Evolutionary conservation across 352 stramenopile species (phyloP), one percentile per base, ranked within the genome.

Genomic region (Globisporangium okanoganense): DNA sequence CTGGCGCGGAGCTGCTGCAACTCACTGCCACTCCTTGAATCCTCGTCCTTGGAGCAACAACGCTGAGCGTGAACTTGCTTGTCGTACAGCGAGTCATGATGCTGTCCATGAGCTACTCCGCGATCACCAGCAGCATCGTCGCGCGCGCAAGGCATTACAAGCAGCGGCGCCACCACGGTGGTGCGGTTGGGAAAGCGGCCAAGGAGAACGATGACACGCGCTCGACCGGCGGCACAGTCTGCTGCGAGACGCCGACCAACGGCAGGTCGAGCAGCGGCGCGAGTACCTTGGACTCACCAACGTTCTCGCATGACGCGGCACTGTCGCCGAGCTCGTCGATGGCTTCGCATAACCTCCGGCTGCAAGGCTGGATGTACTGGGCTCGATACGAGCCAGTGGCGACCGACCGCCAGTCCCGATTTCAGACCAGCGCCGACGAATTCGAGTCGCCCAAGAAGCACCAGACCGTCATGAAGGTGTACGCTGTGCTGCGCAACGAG

Each of bases 331-430:
- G 27, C 9, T 43, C 52, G 24, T 61, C 60, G 9, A 36, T 52
- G 25, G 35, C 51, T 20, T 36, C 62, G 20, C 66, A 64, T 13
- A 73, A 72, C 41, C 52, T 69, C 3, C 69, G 66, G 1, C 27
- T 75, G 13, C 61, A 76, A 45, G 66, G 62, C 22, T 80, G 72
- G 72, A 80, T 80, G 72, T 80, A 72, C 63, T 80, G 72, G 72
- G 64, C 58, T 20, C 69, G 69, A 16, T 64, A 56, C 35, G 66
- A 75, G 18, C 38, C 31, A 12, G 51, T 44, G 22, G 22, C 48
- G 5, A 12, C 16, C 40, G 22, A 41, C 3, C 53, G n/a, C 27
- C 52, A 48, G 48, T 43, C 33, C 18, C 14, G 18, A 2, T n/a
- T 24, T 20, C 22, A 49, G 9, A 20, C 7, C 55, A 36, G 27